Conservation (phyloP, 2,329 filamentous ascomycete genomes). For the Penicillium hesseltinei region DNA sequence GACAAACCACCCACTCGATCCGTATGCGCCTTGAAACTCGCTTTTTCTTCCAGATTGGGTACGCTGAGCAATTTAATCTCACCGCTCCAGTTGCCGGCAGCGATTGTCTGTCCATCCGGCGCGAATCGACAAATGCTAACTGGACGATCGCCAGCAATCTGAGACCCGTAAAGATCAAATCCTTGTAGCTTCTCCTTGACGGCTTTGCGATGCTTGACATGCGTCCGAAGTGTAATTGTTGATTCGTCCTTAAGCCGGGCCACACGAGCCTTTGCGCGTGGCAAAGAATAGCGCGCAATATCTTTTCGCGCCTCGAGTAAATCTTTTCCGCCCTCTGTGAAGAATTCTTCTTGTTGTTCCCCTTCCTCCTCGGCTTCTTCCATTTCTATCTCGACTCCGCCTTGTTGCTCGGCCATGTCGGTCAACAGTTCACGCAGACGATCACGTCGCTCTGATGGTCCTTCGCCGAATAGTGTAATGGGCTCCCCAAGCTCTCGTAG, state of each 20-base stretch:
- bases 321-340: constrained; percentile 74
- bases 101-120: constrained; percentile 77
- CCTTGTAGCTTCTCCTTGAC: constrained; percentile 78
- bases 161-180: constrained; percentile 90
- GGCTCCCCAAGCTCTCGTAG: constrained; percentile 89
- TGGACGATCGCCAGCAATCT: constrained; percentile 86
- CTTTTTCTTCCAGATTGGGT: constrained; percentile 75
- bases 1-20: constrained; percentile 86
- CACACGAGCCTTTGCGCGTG: constrained; percentile 73
- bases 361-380: constrained; percentile 57
- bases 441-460: constrained; percentile 78
- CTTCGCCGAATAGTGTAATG: constrained; percentile 91
- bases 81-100: constrained; percentile 90
- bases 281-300: constrained; percentile 81
- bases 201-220: constrained; percentile 87
- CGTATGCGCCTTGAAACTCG: constrained; percentile 75
- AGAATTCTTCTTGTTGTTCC: constrained; percentile 90
- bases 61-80: constrained; percentile 82
- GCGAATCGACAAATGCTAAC: constrained; percentile 90
- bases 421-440: constrained; percentile 78
- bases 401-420: constrained; percentile 65
- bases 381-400: constrained; percentile 51
- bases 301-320: constrained; percentile 73
- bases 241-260: constrained; percentile 77
- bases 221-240: constrained; percentile 78